phyloP scores from a whole-genome alignment of 345 rosid species.

The Arabidopsis thaliana region TAIR10.1 NC_003076.8:24744001-24744500 shows the following conservation, averaged over 20 bases:
- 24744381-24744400: background rate
- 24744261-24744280: slow-evolving; percentile 74
- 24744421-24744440: slow-evolving; percentile 45
- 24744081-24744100: slow-evolving; percentile 14
- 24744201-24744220: slow-evolving; percentile 82
- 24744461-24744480: slow-evolving; percentile 76
- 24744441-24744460: slow-evolving; percentile 70
- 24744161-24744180: background rate
- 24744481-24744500: slow-evolving; percentile 72
- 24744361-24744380: background rate
- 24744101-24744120: background rate
- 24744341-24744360: slow-evolving; percentile 73
- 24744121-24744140: background rate
- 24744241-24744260: slow-evolving; percentile 72
- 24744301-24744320: slow-evolving; percentile 54
- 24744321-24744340: slow-evolving; percentile 71
- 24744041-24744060: slow-evolving; percentile 80
- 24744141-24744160: background rate
- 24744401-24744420: background rate
- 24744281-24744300: slow-evolving; percentile 57
- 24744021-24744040: slow-evolving; percentile 80
- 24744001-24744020: slow-evolving; percentile 87
- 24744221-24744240: slow-evolving; percentile 92
- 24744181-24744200: slow-evolving; percentile 75
- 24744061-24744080: slow-evolving; percentile 88